phyloP scores from a whole-genome alignment of 129 eudicot species.

The Chrysanthemum makinoi region DNA sequence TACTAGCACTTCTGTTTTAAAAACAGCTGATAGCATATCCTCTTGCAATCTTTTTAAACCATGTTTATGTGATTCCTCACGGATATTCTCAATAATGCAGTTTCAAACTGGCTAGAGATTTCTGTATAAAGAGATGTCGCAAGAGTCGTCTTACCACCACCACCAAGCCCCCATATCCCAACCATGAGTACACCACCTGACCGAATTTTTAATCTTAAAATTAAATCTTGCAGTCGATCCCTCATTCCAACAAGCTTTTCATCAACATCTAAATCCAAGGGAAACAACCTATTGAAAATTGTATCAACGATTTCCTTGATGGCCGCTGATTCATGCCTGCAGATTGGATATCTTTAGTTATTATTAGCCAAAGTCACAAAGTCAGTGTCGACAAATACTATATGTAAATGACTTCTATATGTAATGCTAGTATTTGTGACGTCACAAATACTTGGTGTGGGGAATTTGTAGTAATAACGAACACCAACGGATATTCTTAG shows the following conservation, averaged over 20 bases:
- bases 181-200: neutral
- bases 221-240: neutral
- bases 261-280: neutral
- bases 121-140: neutral
- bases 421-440: too few species aligned
- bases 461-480: too few species aligned
- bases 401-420: too few species aligned
- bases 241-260: neutral
- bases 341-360: neutral
- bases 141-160: neutral
- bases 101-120: neutral
- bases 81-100: neutral
- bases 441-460: too few species aligned
- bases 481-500: too few species aligned
- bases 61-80: neutral
- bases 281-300: too few species aligned
- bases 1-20: neutral
- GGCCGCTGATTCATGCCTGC: neutral
- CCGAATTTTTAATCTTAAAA: neutral
- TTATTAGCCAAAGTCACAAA: too few species aligned
- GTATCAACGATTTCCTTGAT: neutral
- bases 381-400: too few species aligned
- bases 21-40: neutral
- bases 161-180: neutral
- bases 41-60: neutral